A percentile compares a stretch with the other conserved stretches of the same genome.
These are phyloP conservation scores for Venturiaceae sp. DNA, from an alignment of 2,329 filamentous ascomycete genomes.

Conservation along the genomic window DNA sequence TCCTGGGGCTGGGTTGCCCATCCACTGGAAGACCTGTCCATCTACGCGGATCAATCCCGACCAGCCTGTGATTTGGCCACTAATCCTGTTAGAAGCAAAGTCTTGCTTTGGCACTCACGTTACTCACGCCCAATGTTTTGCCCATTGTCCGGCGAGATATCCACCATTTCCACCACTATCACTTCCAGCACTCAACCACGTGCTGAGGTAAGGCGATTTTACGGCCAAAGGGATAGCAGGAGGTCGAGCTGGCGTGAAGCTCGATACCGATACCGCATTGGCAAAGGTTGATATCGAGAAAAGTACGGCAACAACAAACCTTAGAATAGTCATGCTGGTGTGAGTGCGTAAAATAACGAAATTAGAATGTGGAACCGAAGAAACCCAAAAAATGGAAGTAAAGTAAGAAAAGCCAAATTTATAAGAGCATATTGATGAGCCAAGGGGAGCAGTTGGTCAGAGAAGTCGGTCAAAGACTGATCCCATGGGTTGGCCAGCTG, in stretches of 20 bases:
- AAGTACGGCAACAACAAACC: not conserved
- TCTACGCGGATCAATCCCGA: slow-evolving; percentile 62
- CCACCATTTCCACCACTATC: slow-evolving; percentile 55
- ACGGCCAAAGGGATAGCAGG: slow-evolving; percentile 65
- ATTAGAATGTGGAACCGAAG: not conserved
- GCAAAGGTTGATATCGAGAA: not conserved
- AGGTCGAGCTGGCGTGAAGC: slow-evolving; percentile 54
- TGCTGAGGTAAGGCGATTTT: slow-evolving; percentile 63
- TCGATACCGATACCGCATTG: slow-evolving; percentile 37
- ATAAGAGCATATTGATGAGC: not conserved
- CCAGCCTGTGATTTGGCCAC: slow-evolving; percentile 53
- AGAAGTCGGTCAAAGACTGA: not conserved
- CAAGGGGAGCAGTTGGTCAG: not conserved
- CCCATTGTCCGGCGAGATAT: slow-evolving; percentile 59
- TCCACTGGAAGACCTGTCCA: slow-evolving; percentile 54
- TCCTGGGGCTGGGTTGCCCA: slow-evolving; percentile 45
- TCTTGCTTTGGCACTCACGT: not conserved
- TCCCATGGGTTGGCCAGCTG: not conserved
- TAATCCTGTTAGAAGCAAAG: slow-evolving; percentile 10
- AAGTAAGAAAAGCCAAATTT: not conserved
- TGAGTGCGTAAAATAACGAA: too few species aligned
- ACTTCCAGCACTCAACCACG: slow-evolving; percentile 55
- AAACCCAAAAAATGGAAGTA: not conserved
- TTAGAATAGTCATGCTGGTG: not conserved
- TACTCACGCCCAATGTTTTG: slow-evolving; percentile 58